phyloP scores from a whole-genome alignment of 2,329 filamentous ascomycete genomes.

The Raffaelea arxii region DNA sequence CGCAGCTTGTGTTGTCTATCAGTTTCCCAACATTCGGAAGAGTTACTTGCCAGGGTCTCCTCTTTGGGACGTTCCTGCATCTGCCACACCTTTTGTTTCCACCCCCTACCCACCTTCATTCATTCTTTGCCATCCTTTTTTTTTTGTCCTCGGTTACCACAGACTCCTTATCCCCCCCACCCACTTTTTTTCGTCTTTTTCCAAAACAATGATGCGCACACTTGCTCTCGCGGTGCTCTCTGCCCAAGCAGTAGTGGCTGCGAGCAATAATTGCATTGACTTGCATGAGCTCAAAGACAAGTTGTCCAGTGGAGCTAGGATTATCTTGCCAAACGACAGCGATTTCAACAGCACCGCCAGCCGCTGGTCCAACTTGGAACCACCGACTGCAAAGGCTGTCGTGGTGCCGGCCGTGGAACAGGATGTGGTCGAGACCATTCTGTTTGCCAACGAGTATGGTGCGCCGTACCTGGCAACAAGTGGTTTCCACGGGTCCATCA shows the following conservation, averaged over 20 bases:
- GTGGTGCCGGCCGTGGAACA: constrained; percentile 35
- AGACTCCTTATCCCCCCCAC: background rate
- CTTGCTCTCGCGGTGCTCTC: background rate
- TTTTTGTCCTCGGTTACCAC: background rate
- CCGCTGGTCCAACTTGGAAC: constrained; percentile 35
- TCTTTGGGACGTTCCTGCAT: no score
- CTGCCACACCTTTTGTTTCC: background rate
- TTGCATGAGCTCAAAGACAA: constrained; percentile 17
- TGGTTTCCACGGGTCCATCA: constrained; percentile 40
- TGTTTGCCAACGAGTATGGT: constrained; percentile 34
- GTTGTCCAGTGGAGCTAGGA: constrained; percentile 28
- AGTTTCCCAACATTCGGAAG: no score
- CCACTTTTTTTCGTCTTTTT: background rate
- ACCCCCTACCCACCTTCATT: background rate
- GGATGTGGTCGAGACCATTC: constrained; percentile 38
- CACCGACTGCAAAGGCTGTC: constrained; percentile 33
- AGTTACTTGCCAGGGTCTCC: no score
- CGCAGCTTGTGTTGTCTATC: no score
- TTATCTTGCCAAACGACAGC: constrained; percentile 31
- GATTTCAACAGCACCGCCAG: constrained; percentile 27
- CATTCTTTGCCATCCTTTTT: background rate
- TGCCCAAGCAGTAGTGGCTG: no score
- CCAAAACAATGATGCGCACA: background rate
- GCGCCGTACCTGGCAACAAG: constrained; percentile 44
- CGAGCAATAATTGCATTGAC: no score